phyloP scores from a whole-genome alignment of 2,329 filamentous ascomycete species.

The Fusarium chuoi region DNA sequence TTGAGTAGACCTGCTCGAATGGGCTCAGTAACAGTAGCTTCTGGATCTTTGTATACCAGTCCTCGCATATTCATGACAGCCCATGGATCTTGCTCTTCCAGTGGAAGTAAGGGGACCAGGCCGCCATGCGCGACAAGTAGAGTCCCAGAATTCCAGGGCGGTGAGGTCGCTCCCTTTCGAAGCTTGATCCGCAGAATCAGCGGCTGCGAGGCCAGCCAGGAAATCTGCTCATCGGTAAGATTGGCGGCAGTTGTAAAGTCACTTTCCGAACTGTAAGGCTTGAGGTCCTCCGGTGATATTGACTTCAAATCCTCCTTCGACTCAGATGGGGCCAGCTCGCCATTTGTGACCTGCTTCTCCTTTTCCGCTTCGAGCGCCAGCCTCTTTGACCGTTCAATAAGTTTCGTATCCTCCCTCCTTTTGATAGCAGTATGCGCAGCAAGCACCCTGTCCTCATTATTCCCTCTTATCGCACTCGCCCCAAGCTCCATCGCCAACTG shows the following conservation, averaged over 20 bases:
- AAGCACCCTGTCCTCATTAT: constrained; percentile 87
- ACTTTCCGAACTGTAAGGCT: constrained; percentile 25
- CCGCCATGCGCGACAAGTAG: constrained; percentile 80
- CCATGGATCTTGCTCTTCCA: constrained; percentile 76
- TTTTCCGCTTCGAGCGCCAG: background rate
- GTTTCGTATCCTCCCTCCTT: background rate
- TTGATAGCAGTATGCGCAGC: constrained; percentile 38
- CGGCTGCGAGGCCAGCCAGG: constrained; percentile 23
- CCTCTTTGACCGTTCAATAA: background rate
- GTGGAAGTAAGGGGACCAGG: constrained; percentile 74
- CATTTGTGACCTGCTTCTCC: background rate
- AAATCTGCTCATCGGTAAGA: constrained; percentile 15
- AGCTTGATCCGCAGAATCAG: constrained; percentile 30
- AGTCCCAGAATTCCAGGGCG: constrained; percentile 33
- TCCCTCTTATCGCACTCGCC: constrained; percentile 83
- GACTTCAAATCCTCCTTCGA: background rate
- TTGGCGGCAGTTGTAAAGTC: constrained; percentile 30
- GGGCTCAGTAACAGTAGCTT: background rate
- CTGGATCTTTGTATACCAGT: constrained; percentile 62
- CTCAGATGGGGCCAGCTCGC: background rate
- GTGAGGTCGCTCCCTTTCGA: background rate
- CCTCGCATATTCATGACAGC: constrained; percentile 90
- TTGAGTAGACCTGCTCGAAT: constrained; percentile 23
- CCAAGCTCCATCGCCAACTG: constrained; percentile 74
- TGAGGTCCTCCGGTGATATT: constrained; percentile 9